A percentile compares a stretch with the other conserved stretches of the same genome.
Evolutionary conservation across 2,329 filamentous ascomycete genomes (phyloP).

Genomic region (Hypoxylon sp.): DNA sequence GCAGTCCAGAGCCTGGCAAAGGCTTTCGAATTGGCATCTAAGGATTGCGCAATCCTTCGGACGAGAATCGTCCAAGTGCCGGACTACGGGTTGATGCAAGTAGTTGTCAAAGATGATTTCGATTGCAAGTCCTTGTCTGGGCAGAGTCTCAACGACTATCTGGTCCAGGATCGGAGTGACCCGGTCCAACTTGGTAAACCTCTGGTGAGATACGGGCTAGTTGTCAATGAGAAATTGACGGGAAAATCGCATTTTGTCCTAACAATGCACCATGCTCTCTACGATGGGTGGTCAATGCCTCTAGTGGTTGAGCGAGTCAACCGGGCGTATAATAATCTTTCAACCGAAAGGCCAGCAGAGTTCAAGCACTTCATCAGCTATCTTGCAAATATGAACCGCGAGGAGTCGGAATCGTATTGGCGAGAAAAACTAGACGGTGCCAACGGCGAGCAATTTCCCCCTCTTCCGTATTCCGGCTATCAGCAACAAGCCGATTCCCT

Average conservation of each 20-base stretch:
- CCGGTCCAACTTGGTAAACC: slow-evolving; percentile 62
- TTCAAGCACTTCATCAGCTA: slow-evolving; percentile 68
- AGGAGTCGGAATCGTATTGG: slow-evolving; percentile 63
- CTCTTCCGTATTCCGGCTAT: slow-evolving; percentile 63
- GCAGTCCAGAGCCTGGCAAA: slow-evolving; percentile 58
- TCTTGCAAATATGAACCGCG: slow-evolving; percentile 58
- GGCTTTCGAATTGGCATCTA: slow-evolving; percentile 60
- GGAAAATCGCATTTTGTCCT: slow-evolving; percentile 63
- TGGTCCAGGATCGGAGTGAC: slow-evolving; percentile 58
- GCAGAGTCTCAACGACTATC: slow-evolving; percentile 58
- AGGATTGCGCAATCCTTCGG: slow-evolving; percentile 61
- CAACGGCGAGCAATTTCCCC: slow-evolving; percentile 63
- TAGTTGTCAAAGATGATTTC: slow-evolving; percentile 61
- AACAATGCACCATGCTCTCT: slow-evolving; percentile 69
- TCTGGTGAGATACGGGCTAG: slow-evolving; percentile 63
- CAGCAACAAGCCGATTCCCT: slow-evolving; percentile 67
- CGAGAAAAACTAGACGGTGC: slow-evolving; percentile 62
- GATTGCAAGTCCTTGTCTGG: slow-evolving; percentile 53
- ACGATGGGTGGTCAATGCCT: slow-evolving; percentile 71
- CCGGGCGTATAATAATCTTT: slow-evolving; percentile 58
- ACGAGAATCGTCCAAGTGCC: slow-evolving; percentile 65
- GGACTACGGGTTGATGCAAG: slow-evolving; percentile 62
- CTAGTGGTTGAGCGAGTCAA: slow-evolving; percentile 65
- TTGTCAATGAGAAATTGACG: slow-evolving; percentile 52
- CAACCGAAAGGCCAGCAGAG: slow-evolving; percentile 56